Conservation (phyloP, 306 rosid species). For the Quercus suber region DNA sequence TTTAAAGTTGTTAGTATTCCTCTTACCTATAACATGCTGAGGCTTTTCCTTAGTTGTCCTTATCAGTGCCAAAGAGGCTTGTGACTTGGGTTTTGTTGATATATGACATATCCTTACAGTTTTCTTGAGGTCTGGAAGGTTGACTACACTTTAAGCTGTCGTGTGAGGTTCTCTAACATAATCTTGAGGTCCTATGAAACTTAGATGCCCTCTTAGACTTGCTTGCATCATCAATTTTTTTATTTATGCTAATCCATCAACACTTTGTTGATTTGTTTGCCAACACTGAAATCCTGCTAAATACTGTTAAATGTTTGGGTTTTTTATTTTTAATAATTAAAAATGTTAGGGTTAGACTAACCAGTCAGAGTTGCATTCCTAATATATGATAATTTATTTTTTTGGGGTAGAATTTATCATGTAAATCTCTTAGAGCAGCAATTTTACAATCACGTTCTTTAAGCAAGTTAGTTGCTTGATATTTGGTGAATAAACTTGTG, state of each 20-base stretch:
- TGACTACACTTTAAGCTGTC: not conserved
- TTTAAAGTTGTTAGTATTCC: not conserved
- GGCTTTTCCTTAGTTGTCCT: not conserved
- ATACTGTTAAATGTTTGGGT: not conserved
- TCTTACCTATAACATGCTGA: not conserved
- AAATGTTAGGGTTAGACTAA: not conserved
- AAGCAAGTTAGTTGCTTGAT: not conserved
- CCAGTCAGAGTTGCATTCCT: slow-evolving; percentile 5
- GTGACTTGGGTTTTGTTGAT: not conserved
- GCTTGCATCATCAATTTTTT: not conserved
- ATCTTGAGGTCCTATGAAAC: not conserved
- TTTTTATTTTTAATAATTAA: too few relatives aligned
- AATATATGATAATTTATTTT: not conserved
- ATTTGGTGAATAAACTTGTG: not conserved
- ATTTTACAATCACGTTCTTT: not conserved
- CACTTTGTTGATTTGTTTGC: not conserved
- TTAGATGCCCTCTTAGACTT: not conserved
- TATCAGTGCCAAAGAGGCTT: not conserved
- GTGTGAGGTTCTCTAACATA: not conserved
- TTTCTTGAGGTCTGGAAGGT: not conserved
- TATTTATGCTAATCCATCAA: not conserved
- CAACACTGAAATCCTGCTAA: not conserved
- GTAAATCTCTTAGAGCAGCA: not conserved
- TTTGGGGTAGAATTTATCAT: not conserved
- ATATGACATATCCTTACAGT: not conserved